Evolutionary conservation across 306 rosid genomes (phyloP).

Genomic region (Trifolium pratense): DNA sequence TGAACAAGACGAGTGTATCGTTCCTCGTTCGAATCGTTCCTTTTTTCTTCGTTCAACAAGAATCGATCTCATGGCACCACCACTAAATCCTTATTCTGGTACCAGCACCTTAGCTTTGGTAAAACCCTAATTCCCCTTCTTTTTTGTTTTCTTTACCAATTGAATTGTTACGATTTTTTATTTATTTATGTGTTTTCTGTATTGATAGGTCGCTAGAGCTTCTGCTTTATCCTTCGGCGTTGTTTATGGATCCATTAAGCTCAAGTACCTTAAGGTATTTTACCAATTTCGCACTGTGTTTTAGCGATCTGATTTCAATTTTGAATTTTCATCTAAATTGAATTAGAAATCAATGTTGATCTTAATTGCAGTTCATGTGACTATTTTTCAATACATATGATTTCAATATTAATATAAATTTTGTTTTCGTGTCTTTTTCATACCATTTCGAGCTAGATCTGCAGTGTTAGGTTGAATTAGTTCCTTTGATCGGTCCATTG

Average conservation of each 20-base stretch:
- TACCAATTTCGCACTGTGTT: not conserved
- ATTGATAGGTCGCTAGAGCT: slow-evolving; percentile 83
- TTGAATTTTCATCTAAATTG: not conserved
- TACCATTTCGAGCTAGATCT: not conserved
- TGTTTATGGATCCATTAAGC: slow-evolving; percentile 86
- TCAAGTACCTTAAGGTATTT: slow-evolving; percentile 75
- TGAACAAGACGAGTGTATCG: slow-evolving; percentile 6
- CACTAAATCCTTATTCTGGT: slow-evolving; percentile 92
- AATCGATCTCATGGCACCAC: slow-evolving; percentile 66
- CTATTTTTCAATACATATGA: not conserved
- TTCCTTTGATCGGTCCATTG: not conserved
- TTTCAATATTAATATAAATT: not conserved
- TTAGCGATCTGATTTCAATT: slow-evolving; percentile 15
- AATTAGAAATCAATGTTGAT: not conserved
- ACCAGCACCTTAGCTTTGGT: slow-evolving; percentile 93
- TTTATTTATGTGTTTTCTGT: not conserved
- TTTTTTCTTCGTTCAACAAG: not conserved
- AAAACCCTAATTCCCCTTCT: not conserved
- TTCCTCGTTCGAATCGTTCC: slow-evolving; percentile 1
- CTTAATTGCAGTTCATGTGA: slow-evolving; percentile 1
- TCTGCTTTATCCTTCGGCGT: slow-evolving; percentile 85
- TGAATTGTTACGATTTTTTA: not conserved
- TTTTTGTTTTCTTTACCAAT: slow-evolving; percentile 1
- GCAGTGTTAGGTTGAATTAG: not conserved
- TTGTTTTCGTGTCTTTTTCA: not conserved